These are phyloP conservation scores for Neodidymelliopsis sp. DNA, from an alignment of 2,329 filamentous ascomycete genomes.

Conservation along the genomic window DNA sequence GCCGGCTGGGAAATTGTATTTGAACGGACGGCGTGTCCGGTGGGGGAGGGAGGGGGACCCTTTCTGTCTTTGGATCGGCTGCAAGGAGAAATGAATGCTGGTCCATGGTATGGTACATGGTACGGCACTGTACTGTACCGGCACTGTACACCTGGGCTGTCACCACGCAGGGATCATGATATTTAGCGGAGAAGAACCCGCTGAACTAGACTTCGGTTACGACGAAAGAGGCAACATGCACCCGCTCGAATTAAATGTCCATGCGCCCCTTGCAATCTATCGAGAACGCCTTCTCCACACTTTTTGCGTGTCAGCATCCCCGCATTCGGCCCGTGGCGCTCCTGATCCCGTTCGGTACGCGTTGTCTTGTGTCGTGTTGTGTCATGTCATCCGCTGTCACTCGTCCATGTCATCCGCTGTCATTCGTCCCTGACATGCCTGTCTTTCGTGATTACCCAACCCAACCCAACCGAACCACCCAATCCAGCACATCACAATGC, in stretches of 20 bases:
- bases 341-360: no score
- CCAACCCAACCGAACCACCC: neutral
- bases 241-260: conserved; percentile 9
- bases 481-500: neutral
- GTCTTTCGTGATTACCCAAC: no score
- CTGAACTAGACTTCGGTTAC: neutral
- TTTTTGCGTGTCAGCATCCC: conserved; percentile 13
- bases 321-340: conserved; percentile 13
- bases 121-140: conserved; percentile 3
- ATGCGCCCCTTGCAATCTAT: conserved; percentile 21
- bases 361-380: no score
- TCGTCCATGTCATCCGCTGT: neutral
- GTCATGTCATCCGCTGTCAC: neutral
- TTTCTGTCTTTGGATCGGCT: conserved; percentile 45
- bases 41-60: conserved; percentile 10
- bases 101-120: no score
- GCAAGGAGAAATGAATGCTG: conserved; percentile 47
- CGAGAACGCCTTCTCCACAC: conserved; percentile 22
- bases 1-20: conserved; percentile 44
- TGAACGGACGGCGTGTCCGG: conserved; percentile 24
- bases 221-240: conserved; percentile 10
- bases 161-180: conserved; percentile 41
- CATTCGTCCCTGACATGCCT: no score
- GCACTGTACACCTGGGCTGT: conserved; percentile 34
- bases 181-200: neutral